A percentile compares a stretch with the other conserved stretches of the same genome.
Conservation (phyloP, 805 yeast species). For the Lachancea dasiensis region DNA sequence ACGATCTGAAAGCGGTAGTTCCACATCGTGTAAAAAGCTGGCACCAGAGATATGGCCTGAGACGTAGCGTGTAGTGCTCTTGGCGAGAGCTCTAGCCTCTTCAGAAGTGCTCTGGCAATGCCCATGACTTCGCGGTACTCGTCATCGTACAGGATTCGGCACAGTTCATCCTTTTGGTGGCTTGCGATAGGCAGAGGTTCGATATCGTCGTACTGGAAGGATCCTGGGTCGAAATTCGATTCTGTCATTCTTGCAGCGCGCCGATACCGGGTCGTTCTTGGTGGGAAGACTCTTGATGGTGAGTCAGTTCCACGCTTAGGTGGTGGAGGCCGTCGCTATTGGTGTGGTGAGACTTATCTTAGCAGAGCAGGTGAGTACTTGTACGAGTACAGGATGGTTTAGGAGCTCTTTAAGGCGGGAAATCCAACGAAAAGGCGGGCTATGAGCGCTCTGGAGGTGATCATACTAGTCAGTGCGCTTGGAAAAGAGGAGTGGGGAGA, state of each 20-base stretch:
- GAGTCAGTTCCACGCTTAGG: too few species aligned
- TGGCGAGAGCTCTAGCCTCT: slow-evolving; percentile 53
- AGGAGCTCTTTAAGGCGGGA: too few species aligned
- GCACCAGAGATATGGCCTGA: slow-evolving; percentile 56
- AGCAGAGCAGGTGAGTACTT: too few species aligned
- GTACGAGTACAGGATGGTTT: too few species aligned
- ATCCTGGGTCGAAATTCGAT: neutral
- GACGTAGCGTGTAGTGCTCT: slow-evolving; percentile 67
- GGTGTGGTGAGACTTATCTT: too few species aligned
- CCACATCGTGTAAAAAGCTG: slow-evolving; percentile 95
- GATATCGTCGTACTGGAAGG: slow-evolving; percentile 37
- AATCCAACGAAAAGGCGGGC: too few species aligned
- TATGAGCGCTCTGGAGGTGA: too few species aligned
- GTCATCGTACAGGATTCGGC: slow-evolving; percentile 65
- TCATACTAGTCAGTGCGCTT: too few species aligned
- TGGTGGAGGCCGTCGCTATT: too few species aligned
- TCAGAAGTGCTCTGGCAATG: slow-evolving; percentile 52
- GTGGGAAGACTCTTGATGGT: neutral
- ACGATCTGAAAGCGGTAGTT: slow-evolving; percentile 55
- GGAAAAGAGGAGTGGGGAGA: too few species aligned
- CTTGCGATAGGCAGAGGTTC: slow-evolving; percentile 40
- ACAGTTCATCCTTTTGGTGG: slow-evolving; percentile 36
- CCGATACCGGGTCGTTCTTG: neutral
- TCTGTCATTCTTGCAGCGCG: neutral
- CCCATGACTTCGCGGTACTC: slow-evolving; percentile 64